phyloP scores from a whole-genome alignment of 345 rosid genomes.

The Kandelia obovata region DNA sequence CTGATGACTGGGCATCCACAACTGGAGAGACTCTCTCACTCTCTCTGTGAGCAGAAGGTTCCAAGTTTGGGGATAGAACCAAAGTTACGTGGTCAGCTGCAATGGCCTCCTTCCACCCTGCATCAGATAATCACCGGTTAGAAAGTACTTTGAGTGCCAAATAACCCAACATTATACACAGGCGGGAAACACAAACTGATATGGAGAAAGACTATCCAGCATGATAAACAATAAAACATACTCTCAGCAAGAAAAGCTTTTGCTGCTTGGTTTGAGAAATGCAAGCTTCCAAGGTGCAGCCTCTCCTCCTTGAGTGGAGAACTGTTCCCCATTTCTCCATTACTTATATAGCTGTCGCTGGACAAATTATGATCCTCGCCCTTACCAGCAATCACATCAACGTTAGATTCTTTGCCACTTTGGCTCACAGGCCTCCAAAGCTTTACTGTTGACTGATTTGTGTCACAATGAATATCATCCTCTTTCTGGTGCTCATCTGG shows the following conservation, averaged over 20 bases:
- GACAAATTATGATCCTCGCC: slow-evolving; percentile 18
- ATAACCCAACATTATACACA: no score
- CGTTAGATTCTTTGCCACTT: slow-evolving; percentile 28
- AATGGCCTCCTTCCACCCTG: slow-evolving; percentile 91
- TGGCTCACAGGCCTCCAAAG: slow-evolving; percentile 49
- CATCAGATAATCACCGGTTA: slow-evolving; percentile 3
- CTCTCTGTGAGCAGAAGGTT: slow-evolving; percentile 23
- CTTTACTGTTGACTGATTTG: slow-evolving; percentile 33
- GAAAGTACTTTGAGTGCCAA: not conserved
- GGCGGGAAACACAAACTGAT: no score
- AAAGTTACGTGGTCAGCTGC: slow-evolving; percentile 62
- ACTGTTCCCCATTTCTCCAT: slow-evolving; percentile 15
- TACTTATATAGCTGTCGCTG: slow-evolving; percentile 18
- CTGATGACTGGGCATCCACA: slow-evolving; percentile 23
- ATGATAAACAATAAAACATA: slow-evolving; percentile 31
- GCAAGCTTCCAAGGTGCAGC: slow-evolving; percentile 30
- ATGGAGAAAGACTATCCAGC: not conserved
- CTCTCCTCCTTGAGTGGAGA: slow-evolving; percentile 7
- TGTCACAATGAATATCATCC: slow-evolving; percentile 20
- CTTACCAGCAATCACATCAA: slow-evolving; percentile 11
- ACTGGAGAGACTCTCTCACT: slow-evolving; percentile 16
- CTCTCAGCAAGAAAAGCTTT: slow-evolving; percentile 74
- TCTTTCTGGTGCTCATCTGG: slow-evolving; percentile 31
- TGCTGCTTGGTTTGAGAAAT: slow-evolving; percentile 55
- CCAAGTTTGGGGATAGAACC: slow-evolving; percentile 47